Percentiles rank a stretch among this genome's conserved stretches.
Evolutionary conservation across 2,329 filamentous ascomycete genomes (phyloP).

Genomic region (Fusarium brachygibbosum): DNA sequence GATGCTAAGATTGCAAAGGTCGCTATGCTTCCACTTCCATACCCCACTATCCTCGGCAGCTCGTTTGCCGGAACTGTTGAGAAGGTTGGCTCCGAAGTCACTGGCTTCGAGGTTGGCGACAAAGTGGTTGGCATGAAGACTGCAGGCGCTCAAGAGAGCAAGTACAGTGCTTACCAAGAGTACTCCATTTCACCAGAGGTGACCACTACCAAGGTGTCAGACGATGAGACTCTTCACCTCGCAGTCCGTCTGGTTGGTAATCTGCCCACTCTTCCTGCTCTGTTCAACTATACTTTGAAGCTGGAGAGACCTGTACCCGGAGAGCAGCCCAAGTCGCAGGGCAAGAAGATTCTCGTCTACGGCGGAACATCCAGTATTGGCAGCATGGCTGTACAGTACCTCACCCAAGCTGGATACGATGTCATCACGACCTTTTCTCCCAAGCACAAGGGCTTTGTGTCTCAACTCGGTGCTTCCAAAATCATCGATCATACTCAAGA

Average conservation of each 20-base stretch:
- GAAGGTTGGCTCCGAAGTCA: constrained; percentile 16
- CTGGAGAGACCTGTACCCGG: constrained; percentile 25
- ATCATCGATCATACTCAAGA: constrained; percentile 27
- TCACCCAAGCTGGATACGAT: constrained; percentile 38
- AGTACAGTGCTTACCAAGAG: constrained; percentile 38
- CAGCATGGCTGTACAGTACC: constrained; percentile 35
- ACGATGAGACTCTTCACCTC: constrained; percentile 18
- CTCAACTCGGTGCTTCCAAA: constrained; percentile 21
- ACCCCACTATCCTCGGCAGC: constrained; percentile 35
- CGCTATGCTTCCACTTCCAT: constrained; percentile 35
- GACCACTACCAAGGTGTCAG: constrained; percentile 32
- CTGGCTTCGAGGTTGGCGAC: constrained; percentile 31
- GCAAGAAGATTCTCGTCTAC: constrained; percentile 31
- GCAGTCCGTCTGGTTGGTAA: constrained; percentile 39
- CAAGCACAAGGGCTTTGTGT: constrained; percentile 33
- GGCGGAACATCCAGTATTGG: constrained; percentile 40
- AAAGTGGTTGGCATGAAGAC: constrained; percentile 38
- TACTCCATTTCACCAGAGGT: constrained; percentile 16
- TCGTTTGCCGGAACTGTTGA: constrained; percentile 38
- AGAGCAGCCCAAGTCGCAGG: constrained; percentile 6
- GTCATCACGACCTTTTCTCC: constrained; percentile 39
- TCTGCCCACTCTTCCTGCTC: constrained; percentile 32
- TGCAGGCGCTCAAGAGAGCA: constrained; percentile 29
- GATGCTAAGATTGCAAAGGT: constrained; percentile 42
- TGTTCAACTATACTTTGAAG: constrained; percentile 34